A percentile compares a stretch with the other conserved stretches of the same genome.
phyloP scores from a whole-genome alignment of 2,329 filamentous ascomycete genomes.

The Fusarium ambrosium region DNA sequence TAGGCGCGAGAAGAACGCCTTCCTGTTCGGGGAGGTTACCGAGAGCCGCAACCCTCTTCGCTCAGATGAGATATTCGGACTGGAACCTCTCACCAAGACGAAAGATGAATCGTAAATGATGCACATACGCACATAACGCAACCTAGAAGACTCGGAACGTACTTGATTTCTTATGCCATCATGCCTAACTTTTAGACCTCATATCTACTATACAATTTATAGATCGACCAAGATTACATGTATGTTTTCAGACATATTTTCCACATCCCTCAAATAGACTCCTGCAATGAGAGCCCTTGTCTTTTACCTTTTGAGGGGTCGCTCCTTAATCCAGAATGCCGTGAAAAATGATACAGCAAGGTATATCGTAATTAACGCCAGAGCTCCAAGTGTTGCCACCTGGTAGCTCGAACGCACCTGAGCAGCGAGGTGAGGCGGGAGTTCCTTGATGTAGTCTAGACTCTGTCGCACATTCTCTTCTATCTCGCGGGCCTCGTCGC shows the following conservation, averaged over 20 bases:
- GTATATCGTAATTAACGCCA: slow-evolving; percentile 56
- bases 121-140: neutral
- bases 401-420: slow-evolving; percentile 78
- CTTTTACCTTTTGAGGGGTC: slow-evolving; percentile 59
- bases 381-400: slow-evolving; percentile 56
- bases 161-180: neutral
- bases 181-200: slow-evolving; percentile 7
- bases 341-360: slow-evolving; percentile 55
- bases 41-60: slow-evolving; percentile 54
- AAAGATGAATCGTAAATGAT: slow-evolving; percentile 37
- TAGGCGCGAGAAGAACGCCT: slow-evolving; percentile 69
- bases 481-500: slow-evolving; percentile 73
- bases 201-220: slow-evolving; percentile 8
- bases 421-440: slow-evolving; percentile 70
- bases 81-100: slow-evolving; percentile 61
- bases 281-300: neutral
- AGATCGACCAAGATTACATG: neutral
- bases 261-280: neutral
- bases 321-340: slow-evolving; percentile 69
- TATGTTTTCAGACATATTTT: neutral
- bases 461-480: slow-evolving; percentile 78
- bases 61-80: slow-evolving; percentile 67
- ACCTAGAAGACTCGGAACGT: neutral
- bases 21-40: slow-evolving; percentile 69
- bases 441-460: slow-evolving; percentile 74